Evolutionary conservation across 2,329 filamentous ascomycete species (phyloP), one percentile per base, ranked within the genome.

Genomic region (Cercospora janseana): DNA sequence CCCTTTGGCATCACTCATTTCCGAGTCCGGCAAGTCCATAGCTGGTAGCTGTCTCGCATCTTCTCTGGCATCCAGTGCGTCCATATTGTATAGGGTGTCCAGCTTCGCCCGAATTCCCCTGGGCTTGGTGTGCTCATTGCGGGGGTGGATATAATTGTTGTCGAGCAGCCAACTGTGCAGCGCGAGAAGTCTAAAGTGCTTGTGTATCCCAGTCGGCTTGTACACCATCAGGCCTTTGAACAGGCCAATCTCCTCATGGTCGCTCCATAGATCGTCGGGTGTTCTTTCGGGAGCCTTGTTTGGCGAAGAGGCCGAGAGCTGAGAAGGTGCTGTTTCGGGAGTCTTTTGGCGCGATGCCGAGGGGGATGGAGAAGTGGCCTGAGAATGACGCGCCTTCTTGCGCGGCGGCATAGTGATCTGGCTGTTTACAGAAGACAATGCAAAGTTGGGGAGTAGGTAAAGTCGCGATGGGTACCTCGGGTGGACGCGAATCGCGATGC

Each of bases 121-220:
- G 59, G 95, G 93, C 52, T 86, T 85, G 31, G 89, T 96, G 72
- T 98, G 93, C 16, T 50, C 50, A 37, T 57, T 59, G 13, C 55
- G 51, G 4, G 65, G 63, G 23, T 66, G 60, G n/a, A 70, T 67
- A 58, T 69, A 65, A 37, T 58, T 57, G 32, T 67, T 65, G 4
- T 59, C 53, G 27, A 68, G 57, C 9, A 70, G 58, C 53, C 61
- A 64, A 18, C 61, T 51, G 43, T 66, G 65, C 12, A 96, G 88
- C 6, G 88, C 84, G 56, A 95, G 83, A 79, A 96, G 91, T 53
- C 88, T 85, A 66, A 95, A 95, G 69, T 95, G 89, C 68, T 92
- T 94, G 73, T 95, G 90, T 78, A 95, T 87, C 54, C 90, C 92
- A 31, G 92, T 92, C n/a, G 93, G 93, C 68, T 98, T 98, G 86